Conservation (phyloP, 192 early-diverging fungal genomes). For the Phlyctochytrium bullatum region DNA sequence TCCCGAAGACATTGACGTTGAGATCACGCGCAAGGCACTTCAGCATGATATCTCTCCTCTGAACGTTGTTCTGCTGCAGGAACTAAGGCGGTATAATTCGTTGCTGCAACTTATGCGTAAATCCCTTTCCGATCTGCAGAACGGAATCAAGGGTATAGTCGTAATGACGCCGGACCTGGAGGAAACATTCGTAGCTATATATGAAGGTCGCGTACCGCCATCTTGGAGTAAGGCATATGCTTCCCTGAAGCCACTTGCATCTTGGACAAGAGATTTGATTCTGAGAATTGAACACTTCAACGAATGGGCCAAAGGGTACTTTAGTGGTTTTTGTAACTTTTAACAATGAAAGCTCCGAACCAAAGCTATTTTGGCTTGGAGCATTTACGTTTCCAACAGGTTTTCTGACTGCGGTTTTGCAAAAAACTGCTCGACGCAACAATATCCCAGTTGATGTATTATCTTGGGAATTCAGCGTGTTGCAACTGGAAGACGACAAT, state of each 20-base stretch:
- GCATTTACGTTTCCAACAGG: constrained; percentile 61
- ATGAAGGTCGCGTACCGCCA: constrained; percentile 55
- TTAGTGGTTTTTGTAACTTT: not conserved
- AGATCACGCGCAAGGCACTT: constrained; percentile 46
- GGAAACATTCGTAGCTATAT: constrained; percentile 52
- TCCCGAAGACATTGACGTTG: constrained; percentile 56
- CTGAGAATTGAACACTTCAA: constrained; percentile 55
- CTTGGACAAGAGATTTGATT: constrained; percentile 54
- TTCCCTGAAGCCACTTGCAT: constrained; percentile 51
- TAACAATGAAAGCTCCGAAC: constrained; percentile 39
- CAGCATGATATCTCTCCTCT: constrained; percentile 51
- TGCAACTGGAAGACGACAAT: constrained; percentile 58
- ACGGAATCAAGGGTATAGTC: constrained; percentile 61
- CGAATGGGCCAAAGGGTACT: constrained; percentile 64
- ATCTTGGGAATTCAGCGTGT: constrained; percentile 59
- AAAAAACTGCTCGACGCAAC: constrained; percentile 56
- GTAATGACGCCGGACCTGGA: constrained; percentile 63
- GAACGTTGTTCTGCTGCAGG: constrained; percentile 58
- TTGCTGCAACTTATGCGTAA: constrained; percentile 44
- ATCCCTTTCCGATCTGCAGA: constrained; percentile 51
- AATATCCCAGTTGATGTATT: constrained; percentile 56
- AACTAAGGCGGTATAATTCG: constrained; percentile 55
- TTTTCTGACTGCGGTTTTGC: constrained; percentile 59
- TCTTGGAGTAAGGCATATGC: constrained; percentile 55
- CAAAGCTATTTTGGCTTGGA: constrained; percentile 54